Conservation (phyloP, 2,329 filamentous ascomycete genomes). For the Apiospora koreana region DNA sequence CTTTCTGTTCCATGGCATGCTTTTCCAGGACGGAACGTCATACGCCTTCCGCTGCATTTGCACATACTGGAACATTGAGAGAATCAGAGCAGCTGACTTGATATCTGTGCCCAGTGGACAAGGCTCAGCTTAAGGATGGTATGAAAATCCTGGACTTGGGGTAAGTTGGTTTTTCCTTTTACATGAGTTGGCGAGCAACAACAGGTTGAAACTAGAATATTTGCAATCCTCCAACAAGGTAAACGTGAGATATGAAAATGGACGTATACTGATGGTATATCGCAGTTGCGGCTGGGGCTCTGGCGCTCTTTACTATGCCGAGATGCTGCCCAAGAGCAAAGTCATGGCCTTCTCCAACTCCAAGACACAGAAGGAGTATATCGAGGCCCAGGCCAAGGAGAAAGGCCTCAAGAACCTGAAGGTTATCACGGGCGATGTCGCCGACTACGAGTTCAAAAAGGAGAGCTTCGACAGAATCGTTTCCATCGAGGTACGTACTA, state of each 20-base stretch:
- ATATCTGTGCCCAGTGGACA: conserved; percentile 42
- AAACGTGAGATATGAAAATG: not conserved
- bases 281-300: conserved; percentile 70
- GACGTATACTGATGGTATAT: not conserved
- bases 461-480: conserved; percentile 64
- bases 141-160: conserved; percentile 65
- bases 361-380: conserved; percentile 66
- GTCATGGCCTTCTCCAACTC: conserved; percentile 73
- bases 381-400: conserved; percentile 57
- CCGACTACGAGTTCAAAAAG: conserved; percentile 63
- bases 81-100: not conserved
- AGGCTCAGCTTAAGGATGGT: conserved; percentile 59
- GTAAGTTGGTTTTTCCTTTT: conserved; percentile 34
- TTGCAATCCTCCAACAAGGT: not conserved
- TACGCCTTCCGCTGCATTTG: too few species aligned
- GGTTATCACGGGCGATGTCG: conserved; percentile 68
- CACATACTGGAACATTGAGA: too few species aligned
- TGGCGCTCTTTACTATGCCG: conserved; percentile 64
- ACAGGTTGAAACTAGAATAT: not conserved
- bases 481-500: conserved; percentile 54
- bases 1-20: not conserved
- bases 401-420: conserved; percentile 61
- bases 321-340: conserved; percentile 60
- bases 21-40: too few species aligned
- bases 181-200: not conserved